Evolutionary conservation across 495 filamentous ascomycete genomes (phyloP).

Genomic region (Penicillium atrosanguineum): DNA sequence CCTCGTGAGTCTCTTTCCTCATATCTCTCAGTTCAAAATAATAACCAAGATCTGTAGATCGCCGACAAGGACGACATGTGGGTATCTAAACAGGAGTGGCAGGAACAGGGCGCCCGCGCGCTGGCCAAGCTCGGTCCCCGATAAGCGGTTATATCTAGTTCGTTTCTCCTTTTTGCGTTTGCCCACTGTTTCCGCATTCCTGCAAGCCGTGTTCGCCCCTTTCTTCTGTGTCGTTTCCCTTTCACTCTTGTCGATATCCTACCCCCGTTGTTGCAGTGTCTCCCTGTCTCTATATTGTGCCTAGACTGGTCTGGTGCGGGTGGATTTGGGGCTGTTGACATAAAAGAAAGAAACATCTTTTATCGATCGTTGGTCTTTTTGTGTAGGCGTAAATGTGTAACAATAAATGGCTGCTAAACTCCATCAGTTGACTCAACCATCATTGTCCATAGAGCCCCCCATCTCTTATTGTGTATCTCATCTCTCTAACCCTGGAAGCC

Average conservation of each 20-base stretch:
- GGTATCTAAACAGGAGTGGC: constrained; percentile 95
- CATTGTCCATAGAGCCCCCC: too few relatives aligned
- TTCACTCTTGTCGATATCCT: constrained; percentile 23
- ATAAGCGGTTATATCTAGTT: constrained; percentile 34
- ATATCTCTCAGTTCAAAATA: background rate
- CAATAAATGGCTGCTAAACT: too few relatives aligned
- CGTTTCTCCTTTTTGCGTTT: constrained; percentile 17
- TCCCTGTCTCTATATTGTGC: constrained; percentile 23
- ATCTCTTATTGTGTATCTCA: too few relatives aligned
- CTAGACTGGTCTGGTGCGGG: constrained; percentile 30
- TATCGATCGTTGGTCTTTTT: constrained; percentile 7
- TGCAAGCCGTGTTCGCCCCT: constrained; percentile 21
- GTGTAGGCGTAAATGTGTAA: too few relatives aligned
- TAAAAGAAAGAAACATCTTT: constrained; percentile 23
- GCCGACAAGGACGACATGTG: constrained; percentile 98
- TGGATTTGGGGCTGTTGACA: constrained; percentile 22
- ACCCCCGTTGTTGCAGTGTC: constrained; percentile 17
- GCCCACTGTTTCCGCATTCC: constrained; percentile 21
- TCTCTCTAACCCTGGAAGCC: too few relatives aligned
- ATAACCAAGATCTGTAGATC: constrained; percentile 57
- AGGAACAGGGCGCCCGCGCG: constrained; percentile 82
- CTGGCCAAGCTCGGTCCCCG: constrained; percentile 90
- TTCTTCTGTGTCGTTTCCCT: constrained; percentile 6
- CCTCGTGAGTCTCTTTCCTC: constrained; percentile 56
- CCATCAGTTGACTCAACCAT: too few relatives aligned